Base-by-base conservation (phyloP, 2,329 filamentous ascomycete species). In the Epichloe amarillans region DNA sequence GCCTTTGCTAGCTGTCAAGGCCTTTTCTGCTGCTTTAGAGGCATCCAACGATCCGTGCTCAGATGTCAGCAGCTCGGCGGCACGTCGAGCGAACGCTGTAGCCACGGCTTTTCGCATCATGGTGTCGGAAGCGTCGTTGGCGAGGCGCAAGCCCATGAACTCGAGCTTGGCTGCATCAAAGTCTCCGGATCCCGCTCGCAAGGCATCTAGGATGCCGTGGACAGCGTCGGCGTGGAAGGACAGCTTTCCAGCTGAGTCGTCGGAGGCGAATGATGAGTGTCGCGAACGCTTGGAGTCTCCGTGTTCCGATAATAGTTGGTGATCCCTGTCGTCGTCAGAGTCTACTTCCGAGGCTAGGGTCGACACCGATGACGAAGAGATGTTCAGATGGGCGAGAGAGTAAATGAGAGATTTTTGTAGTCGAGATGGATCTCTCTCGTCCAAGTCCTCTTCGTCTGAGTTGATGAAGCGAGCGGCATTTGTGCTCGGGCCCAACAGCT, bases 121-220 rank as follows among this genome's bases (percentile, higher is more conserved):
- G 56, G 84, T 78, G 61, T 95, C 91, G 1, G 88, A 90, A 2
- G 93, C 93, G 61, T 97, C 88, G 60, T 86, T 88, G 50, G 84
- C 85, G 66, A 98, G 87, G 11, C 91, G 84, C n/a, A 97, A 75
- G 45, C 88, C 87, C 72, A 90, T 95, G 55, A 98, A 86, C 65
- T 98, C 93, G 36, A 97, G 79, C 64, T 91, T 88, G 47, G 80
- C 79, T 2, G 74, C 75, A 61, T 95, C 90, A 56, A 95, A 93
- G 63, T 94, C 87, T 11, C 82, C 79, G 14, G 80, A 78, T 12
- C 82, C 80, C 21, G 83, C 84, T 48, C 85, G 83, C 41, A 97
- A 75, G 23, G 88, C 86, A 61, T 96, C 90, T 54, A 90, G 77
- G n/a, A 97, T 78, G 54, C 88, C 91, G 56, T 83, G 76, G 3